These are phyloP conservation scores for Annulohypoxylon stygium DNA, from an alignment of 495 filamentous ascomycete species.

Conservation along the genomic window DNA sequence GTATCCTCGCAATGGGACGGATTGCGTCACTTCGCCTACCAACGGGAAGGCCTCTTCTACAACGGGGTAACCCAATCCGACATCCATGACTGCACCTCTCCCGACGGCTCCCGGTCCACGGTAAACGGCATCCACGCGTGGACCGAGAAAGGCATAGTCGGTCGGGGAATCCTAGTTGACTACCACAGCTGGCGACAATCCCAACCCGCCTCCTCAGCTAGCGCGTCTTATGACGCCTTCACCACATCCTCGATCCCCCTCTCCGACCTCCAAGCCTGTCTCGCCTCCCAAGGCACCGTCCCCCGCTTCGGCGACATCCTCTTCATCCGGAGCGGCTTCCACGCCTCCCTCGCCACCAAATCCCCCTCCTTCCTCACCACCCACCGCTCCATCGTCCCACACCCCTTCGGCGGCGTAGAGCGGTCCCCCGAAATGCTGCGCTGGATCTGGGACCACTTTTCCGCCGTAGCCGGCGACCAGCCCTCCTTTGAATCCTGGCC, in stretches of 20 bases:
- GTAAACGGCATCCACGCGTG: slow-evolving; percentile 65
- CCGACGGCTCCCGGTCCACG: slow-evolving; percentile 50
- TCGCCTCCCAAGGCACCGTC: slow-evolving; percentile 62
- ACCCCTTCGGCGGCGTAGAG: slow-evolving; percentile 64
- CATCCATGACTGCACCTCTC: slow-evolving; percentile 58
- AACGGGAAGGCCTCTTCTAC: slow-evolving; percentile 68
- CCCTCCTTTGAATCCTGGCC: slow-evolving; percentile 64
- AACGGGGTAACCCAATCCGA: slow-evolving; percentile 71
- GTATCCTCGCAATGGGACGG: slow-evolving; percentile 61
- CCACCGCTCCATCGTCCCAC: slow-evolving; percentile 51
- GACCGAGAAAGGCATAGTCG: slow-evolving; percentile 68
- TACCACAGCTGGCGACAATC: slow-evolving; percentile 64
- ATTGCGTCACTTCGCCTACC: slow-evolving; percentile 64
- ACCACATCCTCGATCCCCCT: slow-evolving; percentile 56
- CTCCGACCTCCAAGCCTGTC: slow-evolving; percentile 60
- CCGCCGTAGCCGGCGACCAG: slow-evolving; percentile 67
- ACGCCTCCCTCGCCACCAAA: slow-evolving; percentile 50
- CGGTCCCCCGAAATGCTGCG: slow-evolving; percentile 58
- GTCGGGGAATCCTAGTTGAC: slow-evolving; percentile 70
- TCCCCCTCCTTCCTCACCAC: slow-evolving; percentile 51
- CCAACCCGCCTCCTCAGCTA: slow-evolving; percentile 32
- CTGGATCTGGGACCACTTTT: slow-evolving; percentile 62
- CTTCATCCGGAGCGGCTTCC: slow-evolving; percentile 66
- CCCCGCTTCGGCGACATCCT: slow-evolving; percentile 68
- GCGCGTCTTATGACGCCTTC: slow-evolving; percentile 60